These are phyloP conservation scores for Xanthoconium stramineum DNA, from an alignment of 768 basidiomycete genomes.

Conservation along the genomic window DNA sequence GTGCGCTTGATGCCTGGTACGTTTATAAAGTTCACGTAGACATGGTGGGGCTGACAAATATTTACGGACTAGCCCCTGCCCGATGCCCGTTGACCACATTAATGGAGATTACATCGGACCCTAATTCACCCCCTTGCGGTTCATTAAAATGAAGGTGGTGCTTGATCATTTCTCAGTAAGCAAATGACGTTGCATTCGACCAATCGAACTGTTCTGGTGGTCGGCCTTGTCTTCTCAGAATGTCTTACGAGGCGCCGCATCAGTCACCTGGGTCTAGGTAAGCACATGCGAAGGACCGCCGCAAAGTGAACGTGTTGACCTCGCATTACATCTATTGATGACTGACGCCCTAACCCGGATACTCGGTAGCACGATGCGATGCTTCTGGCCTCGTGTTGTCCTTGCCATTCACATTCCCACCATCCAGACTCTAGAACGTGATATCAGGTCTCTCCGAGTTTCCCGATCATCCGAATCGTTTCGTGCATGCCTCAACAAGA, in stretches of 20 bases:
- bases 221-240: constrained; percentile 12
- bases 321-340: constrained; percentile 16
- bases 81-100: constrained; percentile 15
- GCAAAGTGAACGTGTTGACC: constrained; percentile 13
- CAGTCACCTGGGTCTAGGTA: constrained; percentile 12
- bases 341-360: constrained; percentile 17
- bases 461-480: constrained; percentile 23
- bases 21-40: constrained; percentile 6
- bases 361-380: constrained; percentile 16
- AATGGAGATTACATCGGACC: constrained; percentile 20
- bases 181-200: constrained; percentile 9
- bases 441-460: constrained; percentile 7
- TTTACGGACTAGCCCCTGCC: constrained; percentile 13
- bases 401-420: constrained; percentile 26
- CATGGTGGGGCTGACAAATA: constrained; percentile 22
- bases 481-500: constrained; percentile 14
- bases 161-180: constrained; percentile 10
- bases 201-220: constrained; percentile 7
- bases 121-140: constrained; percentile 17
- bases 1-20: constrained; percentile 16
- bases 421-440: constrained; percentile 23
- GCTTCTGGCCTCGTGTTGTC: constrained; percentile 29
- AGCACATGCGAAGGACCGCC: constrained; percentile 11
- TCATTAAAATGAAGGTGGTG: constrained; percentile 19
- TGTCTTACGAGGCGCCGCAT: constrained; percentile 5